Percentiles rank a stretch among this genome's conserved stretches.
Conservation (phyloP, 345 rosid genomes). For the Populus euphratica region DNA sequence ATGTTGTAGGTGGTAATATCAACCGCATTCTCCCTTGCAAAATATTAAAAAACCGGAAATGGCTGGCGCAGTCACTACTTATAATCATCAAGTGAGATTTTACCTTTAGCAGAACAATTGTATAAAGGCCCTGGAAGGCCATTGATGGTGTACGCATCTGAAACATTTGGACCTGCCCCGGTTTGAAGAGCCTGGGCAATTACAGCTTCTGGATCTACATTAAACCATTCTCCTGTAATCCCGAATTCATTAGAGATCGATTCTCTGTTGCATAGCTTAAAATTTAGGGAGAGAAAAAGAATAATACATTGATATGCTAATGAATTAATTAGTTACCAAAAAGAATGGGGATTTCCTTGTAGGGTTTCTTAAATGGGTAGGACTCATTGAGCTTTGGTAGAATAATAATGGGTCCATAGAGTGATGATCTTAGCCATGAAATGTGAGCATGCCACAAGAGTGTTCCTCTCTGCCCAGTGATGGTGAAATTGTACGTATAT, state of each 20-base stretch:
- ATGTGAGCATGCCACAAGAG: constrained; percentile 26
- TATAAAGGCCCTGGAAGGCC: constrained; percentile 29
- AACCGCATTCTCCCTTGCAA: too few species aligned
- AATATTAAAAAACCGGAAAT: too few species aligned
- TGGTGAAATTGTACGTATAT: constrained; percentile 26
- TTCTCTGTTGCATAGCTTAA: neutral
- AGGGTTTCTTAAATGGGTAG: constrained; percentile 23
- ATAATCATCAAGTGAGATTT: neutral
- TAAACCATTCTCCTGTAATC: constrained; percentile 30
- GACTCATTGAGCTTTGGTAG: constrained; percentile 18
- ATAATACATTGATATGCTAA: neutral
- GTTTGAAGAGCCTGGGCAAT: constrained; percentile 28
- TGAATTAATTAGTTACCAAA: constrained; percentile 14
- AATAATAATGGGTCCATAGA: constrained; percentile 27
- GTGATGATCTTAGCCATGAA: constrained; percentile 26
- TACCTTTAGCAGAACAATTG: constrained; percentile 28
- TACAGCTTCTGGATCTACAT: constrained; percentile 26
- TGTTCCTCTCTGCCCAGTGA: constrained; percentile 30
- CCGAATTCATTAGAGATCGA: neutral
- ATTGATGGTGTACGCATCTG: constrained; percentile 30
- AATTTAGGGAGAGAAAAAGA: neutral
- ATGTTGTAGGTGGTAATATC: too few species aligned
- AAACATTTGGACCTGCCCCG: constrained; percentile 27
- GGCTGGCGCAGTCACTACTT: too few species aligned
- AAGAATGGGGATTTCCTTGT: constrained; percentile 28